Evolutionary conservation across 345 rosid species (phyloP).

Genomic region (Garcia nutans): DNA sequence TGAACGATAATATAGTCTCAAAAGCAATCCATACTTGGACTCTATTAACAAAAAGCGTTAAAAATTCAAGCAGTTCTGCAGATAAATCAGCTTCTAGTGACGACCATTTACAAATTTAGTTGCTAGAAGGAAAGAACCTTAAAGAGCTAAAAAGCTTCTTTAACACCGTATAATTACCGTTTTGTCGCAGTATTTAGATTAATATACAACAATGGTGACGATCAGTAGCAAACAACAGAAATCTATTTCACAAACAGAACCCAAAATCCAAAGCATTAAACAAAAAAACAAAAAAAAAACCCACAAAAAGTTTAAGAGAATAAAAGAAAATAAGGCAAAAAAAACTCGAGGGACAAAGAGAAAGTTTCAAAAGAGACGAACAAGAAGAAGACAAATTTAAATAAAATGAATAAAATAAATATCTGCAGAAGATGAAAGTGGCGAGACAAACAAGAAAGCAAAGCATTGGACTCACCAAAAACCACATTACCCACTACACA

Average conservation of each 20-base stretch:
- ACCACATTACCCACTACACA: neutral
- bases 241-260: neutral
- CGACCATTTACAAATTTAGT: neutral
- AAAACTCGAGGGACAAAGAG: slow-evolving; percentile 6
- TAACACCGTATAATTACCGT: neutral
- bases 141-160: neutral
- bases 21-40: neutral
- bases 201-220: neutral
- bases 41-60: neutral
- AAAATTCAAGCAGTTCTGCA: neutral
- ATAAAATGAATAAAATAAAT: slow-evolving; percentile 2
- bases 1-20: neutral
- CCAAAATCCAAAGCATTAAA: neutral
- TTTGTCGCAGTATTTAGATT: neutral
- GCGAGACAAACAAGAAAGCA: slow-evolving; percentile 13
- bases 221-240: neutral
- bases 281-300: neutral
- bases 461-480: slow-evolving; percentile 21
- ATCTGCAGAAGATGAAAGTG: neutral
- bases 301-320: no score
- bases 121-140: neutral
- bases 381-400: slow-evolving; percentile 12
- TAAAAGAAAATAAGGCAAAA: neutral
- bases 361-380: neutral
- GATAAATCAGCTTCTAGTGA: neutral